Conservation (phyloP, 768 basidiomycete species). For the Auricularia heimuer region DNA sequence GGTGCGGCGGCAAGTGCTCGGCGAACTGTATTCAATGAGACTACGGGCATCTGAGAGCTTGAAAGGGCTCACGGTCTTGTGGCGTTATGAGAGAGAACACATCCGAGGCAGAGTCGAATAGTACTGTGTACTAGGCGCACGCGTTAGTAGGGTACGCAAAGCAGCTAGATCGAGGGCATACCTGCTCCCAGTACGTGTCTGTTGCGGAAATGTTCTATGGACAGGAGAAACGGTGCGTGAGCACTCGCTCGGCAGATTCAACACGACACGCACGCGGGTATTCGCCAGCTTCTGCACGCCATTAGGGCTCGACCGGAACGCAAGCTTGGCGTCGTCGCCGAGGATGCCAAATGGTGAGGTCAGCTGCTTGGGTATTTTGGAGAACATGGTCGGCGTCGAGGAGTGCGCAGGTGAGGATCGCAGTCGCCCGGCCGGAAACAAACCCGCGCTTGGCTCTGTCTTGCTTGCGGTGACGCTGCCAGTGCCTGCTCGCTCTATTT, state of each 20-base stretch:
- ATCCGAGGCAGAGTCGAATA: slow-evolving; percentile 86
- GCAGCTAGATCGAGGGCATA: slow-evolving; percentile 3
- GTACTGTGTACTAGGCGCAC: slow-evolving; percentile 52
- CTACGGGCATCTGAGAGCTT: slow-evolving; percentile 3
- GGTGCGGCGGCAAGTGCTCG: slow-evolving; percentile 74
- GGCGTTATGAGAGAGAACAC: slow-evolving; percentile 84
- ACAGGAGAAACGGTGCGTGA: slow-evolving; percentile 1
- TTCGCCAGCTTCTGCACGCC: slow-evolving; percentile 71
- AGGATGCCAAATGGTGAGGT: slow-evolving; percentile 68
- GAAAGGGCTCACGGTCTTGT: slow-evolving; percentile 57
- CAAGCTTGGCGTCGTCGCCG: slow-evolving; percentile 81
- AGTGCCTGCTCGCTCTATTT: slow-evolving; percentile 35
- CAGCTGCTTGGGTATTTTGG: slow-evolving; percentile 61
- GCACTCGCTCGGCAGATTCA: slow-evolving; percentile 6
- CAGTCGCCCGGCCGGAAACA: background rate
- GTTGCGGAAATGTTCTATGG: slow-evolving; percentile 58
- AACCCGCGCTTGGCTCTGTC: background rate
- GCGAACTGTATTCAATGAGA: slow-evolving; percentile 45
- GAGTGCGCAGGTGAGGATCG: background rate
- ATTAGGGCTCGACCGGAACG: slow-evolving; percentile 72
- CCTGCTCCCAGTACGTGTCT: slow-evolving; percentile 90
- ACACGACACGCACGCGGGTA: slow-evolving; percentile 47
- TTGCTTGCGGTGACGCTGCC: slow-evolving; percentile 25
- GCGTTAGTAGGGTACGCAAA: slow-evolving; percentile 3
- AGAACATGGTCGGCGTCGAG: slow-evolving; percentile 8